These are phyloP conservation scores for Aspergillus latus DNA, from an alignment of 2,329 filamentous ascomycete species.

Conservation along the genomic window DNA sequence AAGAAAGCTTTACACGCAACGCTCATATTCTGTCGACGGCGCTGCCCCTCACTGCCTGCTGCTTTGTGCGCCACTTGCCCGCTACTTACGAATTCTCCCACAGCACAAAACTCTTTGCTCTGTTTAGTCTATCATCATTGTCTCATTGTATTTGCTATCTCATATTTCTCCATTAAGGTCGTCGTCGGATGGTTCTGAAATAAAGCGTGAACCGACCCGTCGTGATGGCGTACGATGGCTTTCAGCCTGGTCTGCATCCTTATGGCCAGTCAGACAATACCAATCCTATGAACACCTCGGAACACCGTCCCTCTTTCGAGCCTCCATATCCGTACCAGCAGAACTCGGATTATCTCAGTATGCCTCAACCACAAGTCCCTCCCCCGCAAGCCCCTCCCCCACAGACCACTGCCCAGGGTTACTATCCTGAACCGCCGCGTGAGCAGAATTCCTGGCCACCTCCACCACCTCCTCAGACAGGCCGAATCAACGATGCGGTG, in stretches of 20 bases:
- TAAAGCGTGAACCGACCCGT: constrained; percentile 8
- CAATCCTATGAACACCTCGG: constrained; percentile 23
- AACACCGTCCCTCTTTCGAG: constrained; percentile 25
- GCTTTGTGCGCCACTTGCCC: constrained; percentile 2
- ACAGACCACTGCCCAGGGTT: constrained; percentile 17
- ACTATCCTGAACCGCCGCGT: constrained; percentile 23
- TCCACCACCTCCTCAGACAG: constrained; percentile 22
- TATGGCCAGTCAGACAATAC: constrained; percentile 31
- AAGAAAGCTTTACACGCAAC: constrained; percentile 2
- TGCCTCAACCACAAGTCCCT: constrained; percentile 39
- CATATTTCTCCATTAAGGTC: not conserved
- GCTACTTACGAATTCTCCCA: constrained; percentile 8
- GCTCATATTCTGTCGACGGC: not conserved
- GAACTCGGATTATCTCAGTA: constrained; percentile 32
- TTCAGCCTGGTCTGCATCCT: constrained; percentile 32
- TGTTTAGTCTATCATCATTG: constrained; percentile 3
- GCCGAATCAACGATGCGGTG: constrained; percentile 57
- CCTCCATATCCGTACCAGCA: constrained; percentile 37
- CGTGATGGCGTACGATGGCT: constrained; percentile 46
- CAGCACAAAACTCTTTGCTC: constrained; percentile 7
- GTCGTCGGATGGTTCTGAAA: constrained; percentile 1
- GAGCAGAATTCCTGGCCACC: constrained; percentile 22
- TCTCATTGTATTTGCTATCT: not conserved
- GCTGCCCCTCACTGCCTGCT: constrained; percentile 8
- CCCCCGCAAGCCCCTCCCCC: constrained; percentile 20